A percentile compares a stretch with the other conserved stretches of the same genome.
Evolutionary conservation across 192 early-diverging fungal species (phyloP).

Genomic region (Backusella tuberculispora): DNA sequence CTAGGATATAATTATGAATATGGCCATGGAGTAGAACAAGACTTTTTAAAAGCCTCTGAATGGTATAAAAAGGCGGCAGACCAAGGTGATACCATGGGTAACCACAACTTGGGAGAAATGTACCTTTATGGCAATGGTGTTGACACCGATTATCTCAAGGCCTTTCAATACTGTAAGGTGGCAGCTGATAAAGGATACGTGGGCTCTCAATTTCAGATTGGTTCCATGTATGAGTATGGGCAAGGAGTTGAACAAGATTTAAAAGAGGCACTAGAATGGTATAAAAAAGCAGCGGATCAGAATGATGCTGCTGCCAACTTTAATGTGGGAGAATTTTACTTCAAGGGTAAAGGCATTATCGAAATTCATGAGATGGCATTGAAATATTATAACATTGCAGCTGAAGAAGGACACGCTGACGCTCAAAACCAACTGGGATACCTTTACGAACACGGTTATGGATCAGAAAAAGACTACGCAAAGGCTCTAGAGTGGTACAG

Average conservation of each 20-base stretch:
- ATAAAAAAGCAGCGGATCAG: slow-evolving; percentile 2
- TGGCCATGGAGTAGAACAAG: background rate
- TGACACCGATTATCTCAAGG: too few relatives aligned
- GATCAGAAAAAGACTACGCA: background rate
- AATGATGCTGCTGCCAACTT: background rate
- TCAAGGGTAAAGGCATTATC: background rate
- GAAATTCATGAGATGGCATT: background rate
- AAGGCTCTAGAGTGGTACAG: background rate
- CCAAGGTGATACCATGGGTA: too few relatives aligned
- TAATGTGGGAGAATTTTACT: background rate
- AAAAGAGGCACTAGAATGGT: background rate
- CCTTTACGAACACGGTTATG: background rate
- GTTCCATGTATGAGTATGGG: too few relatives aligned
- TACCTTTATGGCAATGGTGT: too few relatives aligned
- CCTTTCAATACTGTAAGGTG: too few relatives aligned
- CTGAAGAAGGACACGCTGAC: background rate
- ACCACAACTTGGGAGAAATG: too few relatives aligned
- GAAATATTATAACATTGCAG: background rate
- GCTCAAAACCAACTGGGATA: background rate
- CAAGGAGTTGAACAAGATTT: background rate
- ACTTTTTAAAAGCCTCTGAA: background rate
- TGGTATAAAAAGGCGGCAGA: too few relatives aligned
- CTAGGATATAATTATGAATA: too few relatives aligned
- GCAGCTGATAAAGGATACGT: too few relatives aligned
- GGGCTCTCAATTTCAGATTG: too few relatives aligned